phyloP scores from a whole-genome alignment of 805 yeast species.

The Candida yuanshanica region DNA sequence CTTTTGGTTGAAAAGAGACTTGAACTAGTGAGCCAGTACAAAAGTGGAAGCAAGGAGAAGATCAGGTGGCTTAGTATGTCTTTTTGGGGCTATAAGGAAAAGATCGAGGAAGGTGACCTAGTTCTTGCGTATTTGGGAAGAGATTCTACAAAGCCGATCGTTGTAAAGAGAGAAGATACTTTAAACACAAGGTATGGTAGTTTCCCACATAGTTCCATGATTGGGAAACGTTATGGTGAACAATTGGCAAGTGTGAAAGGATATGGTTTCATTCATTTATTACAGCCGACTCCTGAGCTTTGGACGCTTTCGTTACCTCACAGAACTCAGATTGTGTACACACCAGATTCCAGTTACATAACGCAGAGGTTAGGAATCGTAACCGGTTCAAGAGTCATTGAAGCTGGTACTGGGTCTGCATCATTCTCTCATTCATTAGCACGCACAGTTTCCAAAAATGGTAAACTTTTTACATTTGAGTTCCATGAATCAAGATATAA shows the following conservation, averaged over 20 bases:
- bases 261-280: conserved; percentile 76
- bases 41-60: not conserved
- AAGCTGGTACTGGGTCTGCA: conserved; percentile 98
- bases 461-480: conserved; percentile 78
- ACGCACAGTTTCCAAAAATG: conserved; percentile 53
- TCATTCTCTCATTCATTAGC: conserved; percentile 92
- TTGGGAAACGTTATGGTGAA: conserved; percentile 76
- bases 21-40: not conserved
- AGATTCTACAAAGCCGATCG: conserved; percentile 70
- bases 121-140: conserved; percentile 85
- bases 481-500: conserved; percentile 79
- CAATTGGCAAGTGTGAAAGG: conserved; percentile 77
- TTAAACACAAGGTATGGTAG: conserved; percentile 87
- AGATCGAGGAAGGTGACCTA: conserved; percentile 80
- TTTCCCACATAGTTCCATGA: conserved; percentile 78
- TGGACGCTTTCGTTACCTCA: conserved; percentile 98
- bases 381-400: conserved; percentile 76
- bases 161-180: conserved; percentile 49
- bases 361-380: conserved; percentile 72
- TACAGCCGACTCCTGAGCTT: conserved; percentile 90
- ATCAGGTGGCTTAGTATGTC: conserved; percentile 4
- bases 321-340: conserved; percentile 94
- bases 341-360: conserved; percentile 91
- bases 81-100: conserved; percentile 51
- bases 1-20: not conserved